Conservation (phyloP, 139 green algal species). For the Bryopsis sp. region DNA sequence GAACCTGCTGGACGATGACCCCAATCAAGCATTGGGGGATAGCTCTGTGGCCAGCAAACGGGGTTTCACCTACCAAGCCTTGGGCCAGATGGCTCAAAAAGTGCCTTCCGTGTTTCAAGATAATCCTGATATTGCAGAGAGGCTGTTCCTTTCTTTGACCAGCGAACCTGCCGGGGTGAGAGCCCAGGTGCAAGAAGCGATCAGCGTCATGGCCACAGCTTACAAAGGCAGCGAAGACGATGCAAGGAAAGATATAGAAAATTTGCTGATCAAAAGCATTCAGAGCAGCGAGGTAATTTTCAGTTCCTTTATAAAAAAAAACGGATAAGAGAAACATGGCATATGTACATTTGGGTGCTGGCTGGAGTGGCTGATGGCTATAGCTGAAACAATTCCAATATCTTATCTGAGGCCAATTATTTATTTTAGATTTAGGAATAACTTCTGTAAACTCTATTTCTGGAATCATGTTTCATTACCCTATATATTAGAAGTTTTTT, state of each 20-base stretch:
- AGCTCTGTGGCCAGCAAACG: too few relatives aligned
- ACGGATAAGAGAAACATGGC: neutral
- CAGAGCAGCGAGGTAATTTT: neutral
- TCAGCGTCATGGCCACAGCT: neutral
- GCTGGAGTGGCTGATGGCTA: too few relatives aligned
- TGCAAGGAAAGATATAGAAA: neutral
- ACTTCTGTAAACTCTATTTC: too few relatives aligned
- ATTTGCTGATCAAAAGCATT: neutral
- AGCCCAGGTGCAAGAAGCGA: neutral
- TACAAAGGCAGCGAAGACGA: neutral
- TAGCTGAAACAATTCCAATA: too few relatives aligned
- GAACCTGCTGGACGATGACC: too few relatives aligned
- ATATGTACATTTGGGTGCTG: too few relatives aligned
- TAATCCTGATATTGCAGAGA: constrained; percentile 1
- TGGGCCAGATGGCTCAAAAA: constrained; percentile 2
- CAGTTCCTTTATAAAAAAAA: neutral
- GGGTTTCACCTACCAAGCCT: neutral
- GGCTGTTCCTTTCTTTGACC: neutral
- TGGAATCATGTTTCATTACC: too few relatives aligned
- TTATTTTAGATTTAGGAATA: too few relatives aligned
- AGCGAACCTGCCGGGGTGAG: neutral
- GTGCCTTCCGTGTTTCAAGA: neutral
- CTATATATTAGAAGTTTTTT: too few relatives aligned
- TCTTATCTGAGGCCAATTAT: too few relatives aligned
- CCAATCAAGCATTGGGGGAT: too few relatives aligned